Evolutionary conservation across 495 filamentous ascomycete species (phyloP).

Genomic region (Penicillium diatomitis): DNA sequence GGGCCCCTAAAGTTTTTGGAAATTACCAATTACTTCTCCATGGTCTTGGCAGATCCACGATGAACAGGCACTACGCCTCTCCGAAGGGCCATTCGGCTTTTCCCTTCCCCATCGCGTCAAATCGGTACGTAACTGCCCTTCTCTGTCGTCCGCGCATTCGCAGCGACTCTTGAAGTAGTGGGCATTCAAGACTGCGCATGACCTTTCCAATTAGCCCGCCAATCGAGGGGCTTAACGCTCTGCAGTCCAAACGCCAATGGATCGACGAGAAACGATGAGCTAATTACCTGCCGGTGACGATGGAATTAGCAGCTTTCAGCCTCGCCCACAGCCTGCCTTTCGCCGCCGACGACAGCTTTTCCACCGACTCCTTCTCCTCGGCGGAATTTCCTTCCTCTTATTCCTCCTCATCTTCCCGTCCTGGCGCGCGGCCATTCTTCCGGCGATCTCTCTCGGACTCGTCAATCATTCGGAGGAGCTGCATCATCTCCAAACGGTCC

Average conservation of each 20-base stretch:
- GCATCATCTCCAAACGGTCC: slow-evolving; percentile 80
- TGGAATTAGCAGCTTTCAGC: slow-evolving; percentile 63
- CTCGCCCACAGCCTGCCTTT: slow-evolving; percentile 64
- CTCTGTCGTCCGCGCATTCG: too few species aligned
- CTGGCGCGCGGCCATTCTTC: slow-evolving; percentile 56
- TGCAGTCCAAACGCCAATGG: too few species aligned
- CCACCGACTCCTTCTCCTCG: slow-evolving; percentile 50
- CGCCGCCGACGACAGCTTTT: slow-evolving; percentile 68
- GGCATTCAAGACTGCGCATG: too few species aligned
- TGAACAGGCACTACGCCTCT: slow-evolving; percentile 59
- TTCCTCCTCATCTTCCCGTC: slow-evolving; percentile 60
- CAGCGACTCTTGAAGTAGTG: too few species aligned
- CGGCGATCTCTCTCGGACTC: slow-evolving; percentile 59
- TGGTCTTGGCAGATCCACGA: slow-evolving; percentile 23
- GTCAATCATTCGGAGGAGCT: slow-evolving; percentile 60
- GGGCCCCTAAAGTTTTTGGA: background rate
- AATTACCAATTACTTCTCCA: slow-evolving; percentile 11
- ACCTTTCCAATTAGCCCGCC: too few species aligned
- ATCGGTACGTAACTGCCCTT: slow-evolving; percentile 51
- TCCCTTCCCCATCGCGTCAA: slow-evolving; percentile 79
- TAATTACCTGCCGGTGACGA: background rate
- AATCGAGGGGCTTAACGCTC: too few species aligned
- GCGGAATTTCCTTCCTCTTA: slow-evolving; percentile 47
- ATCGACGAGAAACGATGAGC: background rate
- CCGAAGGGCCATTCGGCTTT: slow-evolving; percentile 69